These are phyloP conservation scores for Russula earlei DNA, from an alignment of 768 basidiomycete genomes.

Conservation along the genomic window DNA sequence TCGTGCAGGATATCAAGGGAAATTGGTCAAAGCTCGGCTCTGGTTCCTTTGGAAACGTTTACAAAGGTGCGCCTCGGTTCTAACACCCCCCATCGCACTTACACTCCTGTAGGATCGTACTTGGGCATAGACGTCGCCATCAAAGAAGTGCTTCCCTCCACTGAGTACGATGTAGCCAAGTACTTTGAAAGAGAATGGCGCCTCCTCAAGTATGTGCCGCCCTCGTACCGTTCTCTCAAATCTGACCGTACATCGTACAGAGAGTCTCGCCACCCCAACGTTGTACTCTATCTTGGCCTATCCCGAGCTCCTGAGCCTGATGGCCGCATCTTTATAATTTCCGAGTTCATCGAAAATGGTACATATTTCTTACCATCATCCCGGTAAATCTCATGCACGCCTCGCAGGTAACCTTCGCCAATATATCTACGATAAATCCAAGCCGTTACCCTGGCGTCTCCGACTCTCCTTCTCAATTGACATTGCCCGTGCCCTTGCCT, in stretches of 20 bases:
- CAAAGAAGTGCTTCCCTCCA: constrained; percentile 90
- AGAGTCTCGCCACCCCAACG: constrained; percentile 85
- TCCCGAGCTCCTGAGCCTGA: constrained; percentile 70
- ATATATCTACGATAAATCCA: constrained; percentile 80
- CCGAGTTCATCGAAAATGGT: constrained; percentile 89
- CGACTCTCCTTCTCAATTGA: constrained; percentile 93
- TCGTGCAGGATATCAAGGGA: constrained; percentile 67
- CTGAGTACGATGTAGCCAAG: constrained; percentile 88
- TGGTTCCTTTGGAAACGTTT: constrained; percentile 91
- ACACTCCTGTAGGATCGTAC: constrained; percentile 51
- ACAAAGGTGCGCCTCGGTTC: constrained; percentile 51
- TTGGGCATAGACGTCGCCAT: constrained; percentile 95
- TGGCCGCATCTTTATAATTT: constrained; percentile 86
- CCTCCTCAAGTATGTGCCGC: constrained; percentile 64
- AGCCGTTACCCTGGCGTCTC: constrained; percentile 87
- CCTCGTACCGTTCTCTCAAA: constrained; percentile 1
- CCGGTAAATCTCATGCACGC: background rate
- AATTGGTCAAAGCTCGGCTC: constrained; percentile 85
- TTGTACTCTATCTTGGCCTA: constrained; percentile 88
- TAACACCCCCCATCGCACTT: background rate
- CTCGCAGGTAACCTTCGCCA: constrained; percentile 63
- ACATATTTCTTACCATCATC: background rate
- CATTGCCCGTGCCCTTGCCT: constrained; percentile 89
- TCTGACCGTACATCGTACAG: constrained; percentile 25
- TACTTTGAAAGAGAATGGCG: constrained; percentile 99